These are phyloP conservation scores for Peterozyma toletana DNA, from an alignment of 805 yeast species.

Conservation along the genomic window DNA sequence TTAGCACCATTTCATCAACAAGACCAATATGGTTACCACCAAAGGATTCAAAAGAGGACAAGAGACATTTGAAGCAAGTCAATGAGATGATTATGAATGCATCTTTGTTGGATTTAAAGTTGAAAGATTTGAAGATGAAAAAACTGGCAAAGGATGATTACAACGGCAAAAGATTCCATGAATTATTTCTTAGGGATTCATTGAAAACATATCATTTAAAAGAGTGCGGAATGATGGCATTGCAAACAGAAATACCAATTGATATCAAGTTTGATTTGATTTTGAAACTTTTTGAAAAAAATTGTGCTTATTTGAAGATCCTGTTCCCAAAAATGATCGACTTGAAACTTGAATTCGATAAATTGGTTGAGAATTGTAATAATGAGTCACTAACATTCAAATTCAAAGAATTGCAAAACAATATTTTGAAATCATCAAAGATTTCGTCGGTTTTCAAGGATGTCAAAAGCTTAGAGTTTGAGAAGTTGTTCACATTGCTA, in stretches of 20 bases:
- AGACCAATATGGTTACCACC: conserved; percentile 74
- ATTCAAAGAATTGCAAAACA: conserved; percentile 2
- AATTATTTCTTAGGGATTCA: conserved; percentile 18
- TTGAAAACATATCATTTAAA: conserved; percentile 17
- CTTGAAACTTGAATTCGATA: background rate
- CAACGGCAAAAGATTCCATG: conserved; percentile 23
- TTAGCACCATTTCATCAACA: conserved; percentile 46
- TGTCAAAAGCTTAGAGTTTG: conserved; percentile 1
- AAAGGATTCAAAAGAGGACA: conserved; percentile 42
- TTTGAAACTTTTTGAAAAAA: background rate
- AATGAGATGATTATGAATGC: conserved; percentile 26
- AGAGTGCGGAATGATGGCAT: conserved; percentile 24
- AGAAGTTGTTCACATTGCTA: background rate
- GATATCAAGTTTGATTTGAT: conserved; percentile 12
- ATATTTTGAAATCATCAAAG: background rate
- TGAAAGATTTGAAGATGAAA: conserved; percentile 23
- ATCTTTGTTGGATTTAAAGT: conserved; percentile 20
- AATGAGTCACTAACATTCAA: conserved; percentile 1
- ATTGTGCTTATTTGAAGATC: conserved; percentile 9
- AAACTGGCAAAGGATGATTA: conserved; percentile 21
- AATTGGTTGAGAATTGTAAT: background rate
- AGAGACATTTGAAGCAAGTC: conserved; percentile 51
- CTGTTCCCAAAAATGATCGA: background rate
- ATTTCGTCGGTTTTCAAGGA: conserved; percentile 4
- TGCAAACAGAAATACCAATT: conserved; percentile 21